Percentiles rank a stretch among this genome's conserved stretches.
Evolutionary conservation across 352 stramenopile species (phyloP).

Genomic region (Phytophthora citrophthora): DNA sequence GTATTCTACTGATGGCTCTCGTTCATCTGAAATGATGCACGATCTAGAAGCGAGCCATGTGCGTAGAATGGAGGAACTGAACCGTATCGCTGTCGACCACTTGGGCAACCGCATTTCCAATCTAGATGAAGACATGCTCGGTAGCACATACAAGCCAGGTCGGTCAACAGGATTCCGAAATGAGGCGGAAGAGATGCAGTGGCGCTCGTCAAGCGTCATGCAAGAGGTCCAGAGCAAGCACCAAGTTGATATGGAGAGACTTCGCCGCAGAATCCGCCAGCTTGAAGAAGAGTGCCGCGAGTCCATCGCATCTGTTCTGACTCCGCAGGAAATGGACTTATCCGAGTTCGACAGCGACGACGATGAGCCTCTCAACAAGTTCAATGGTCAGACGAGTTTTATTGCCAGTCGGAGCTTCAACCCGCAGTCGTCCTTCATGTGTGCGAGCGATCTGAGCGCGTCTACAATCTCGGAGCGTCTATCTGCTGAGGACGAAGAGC

Average conservation of each 20-base stretch:
- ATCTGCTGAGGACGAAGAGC: conserved; percentile 36
- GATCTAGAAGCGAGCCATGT: conserved; percentile 54
- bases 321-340: conserved; percentile 51
- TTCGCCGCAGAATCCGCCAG: conserved; percentile 47
- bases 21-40: conserved; percentile 44
- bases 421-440: conserved; percentile 28
- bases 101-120: conserved; percentile 54
- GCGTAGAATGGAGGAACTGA: conserved; percentile 64
- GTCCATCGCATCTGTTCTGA: conserved; percentile 62
- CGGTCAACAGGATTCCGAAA: conserved; percentile 18
- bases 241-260: conserved; percentile 49
- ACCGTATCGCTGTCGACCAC: conserved; percentile 54
- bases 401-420: conserved; percentile 17
- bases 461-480: conserved; percentile 38
- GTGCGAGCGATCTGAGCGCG: conserved; percentile 33
- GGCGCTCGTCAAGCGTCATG: conserved; percentile 56
- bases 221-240: conserved; percentile 51
- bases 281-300: conserved; percentile 64
- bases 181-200: conserved; percentile 34
- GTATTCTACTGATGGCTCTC: conserved; percentile 11
- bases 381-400: conserved; percentile 11
- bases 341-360: conserved; percentile 47
- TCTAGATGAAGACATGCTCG: conserved; percentile 37
- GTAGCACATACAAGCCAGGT: conserved; percentile 29
- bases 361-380: conserved; percentile 2